Base-by-base conservation (phyloP, 768 basidiomycete genomes). In the Tephrocybe rancida region DNA sequence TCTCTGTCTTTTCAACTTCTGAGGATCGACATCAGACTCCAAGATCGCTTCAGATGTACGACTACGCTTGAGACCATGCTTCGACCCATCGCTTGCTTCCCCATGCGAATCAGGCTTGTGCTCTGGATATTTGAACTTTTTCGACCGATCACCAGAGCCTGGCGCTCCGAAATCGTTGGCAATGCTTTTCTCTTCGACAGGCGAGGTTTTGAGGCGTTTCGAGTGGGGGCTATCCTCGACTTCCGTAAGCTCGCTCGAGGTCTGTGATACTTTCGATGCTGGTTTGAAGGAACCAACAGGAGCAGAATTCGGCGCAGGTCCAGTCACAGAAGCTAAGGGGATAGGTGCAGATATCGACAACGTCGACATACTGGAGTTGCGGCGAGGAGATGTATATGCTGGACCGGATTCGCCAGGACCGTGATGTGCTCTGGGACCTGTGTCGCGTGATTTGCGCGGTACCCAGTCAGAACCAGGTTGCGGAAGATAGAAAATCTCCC, bases 401-500 rank as follows among this genome's bases (percentile, higher is more conserved):
- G 61, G 44, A 48, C 60, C 64, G 6, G 64, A 35, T 22, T 59
- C 55, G 16, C 21, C 18, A 50, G 29, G 22, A 13, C 29, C 14
- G 5, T 38, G 32, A 18, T 18, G 44, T 1, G 27, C 21, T 37
- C 35, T 54, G 3, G 8, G 21, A 10, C 45, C 25, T 14, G 30
- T 43, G 25, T 54, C 53, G 27, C 47, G 47, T 10, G 18, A n/a
- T 48, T 54, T 54, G 9, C 53, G 70, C 34, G 64, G 70, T 7
- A 60, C 55, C 52, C 65, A 58, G 30, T 76, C 73, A 58, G 83
- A 82, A 18, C 77, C 82, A 8, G 71, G 73, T 43, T 67, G 68
- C 0, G 84, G 84, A 10, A 87, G 64, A 61, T 87, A 89, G 61
- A 75, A 87, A 2, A 88, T 76, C 57, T 87, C 86, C 37, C 82